Evolutionary conservation across 2,329 filamentous ascomycete species (phyloP), one percentile per base, ranked within the genome.

Genomic region (Nothophoma quercina): DNA sequence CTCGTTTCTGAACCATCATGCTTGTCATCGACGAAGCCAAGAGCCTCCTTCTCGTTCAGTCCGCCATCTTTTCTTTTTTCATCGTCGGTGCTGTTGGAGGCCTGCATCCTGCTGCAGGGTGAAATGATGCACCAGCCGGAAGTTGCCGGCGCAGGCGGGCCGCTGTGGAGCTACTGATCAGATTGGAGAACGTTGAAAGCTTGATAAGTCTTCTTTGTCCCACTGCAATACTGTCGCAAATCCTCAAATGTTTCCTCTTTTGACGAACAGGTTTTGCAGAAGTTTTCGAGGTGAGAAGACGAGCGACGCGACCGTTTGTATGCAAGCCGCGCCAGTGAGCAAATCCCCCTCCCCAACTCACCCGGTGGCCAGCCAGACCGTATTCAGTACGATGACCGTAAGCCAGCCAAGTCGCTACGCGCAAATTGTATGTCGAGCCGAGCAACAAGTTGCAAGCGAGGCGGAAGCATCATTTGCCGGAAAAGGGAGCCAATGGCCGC

Each of bases 81-180:
- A 28, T 36, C 44, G 13, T 9, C 13, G 22, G 12, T 42, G 32
- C 23, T 18, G 23, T 51, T 41, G 29, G 44, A 4, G 22, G 28
- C 18, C 26, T 52, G 50, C 60, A 63, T 63, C 1, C 16, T 48
- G 38, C 23, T 28, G 32, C 13, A 26, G 12, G 9, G 23, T 41
- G 12, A 10, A 26, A 36, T 29, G 30, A 29, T 28, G 38, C 35
- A 18, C 55, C 45, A 30, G n/a, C 13, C 32, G 48, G 42, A 51
- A n/a, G n/a, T 10, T 41, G 43, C 47, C 52, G 50, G 4, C 38
- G 43, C 47, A 49, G 50, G 4, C 50, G 52, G 52, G 36, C 55
- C 51, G 55, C 39, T 41, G 34, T 28, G 40, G 34, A 38, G 19
- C 39, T 34, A 21, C 22, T 22, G 33, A 18, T 5, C 15, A 28